Conservation (phyloP, 805 yeast genomes). For the Lipomyces orientalis region DNA sequence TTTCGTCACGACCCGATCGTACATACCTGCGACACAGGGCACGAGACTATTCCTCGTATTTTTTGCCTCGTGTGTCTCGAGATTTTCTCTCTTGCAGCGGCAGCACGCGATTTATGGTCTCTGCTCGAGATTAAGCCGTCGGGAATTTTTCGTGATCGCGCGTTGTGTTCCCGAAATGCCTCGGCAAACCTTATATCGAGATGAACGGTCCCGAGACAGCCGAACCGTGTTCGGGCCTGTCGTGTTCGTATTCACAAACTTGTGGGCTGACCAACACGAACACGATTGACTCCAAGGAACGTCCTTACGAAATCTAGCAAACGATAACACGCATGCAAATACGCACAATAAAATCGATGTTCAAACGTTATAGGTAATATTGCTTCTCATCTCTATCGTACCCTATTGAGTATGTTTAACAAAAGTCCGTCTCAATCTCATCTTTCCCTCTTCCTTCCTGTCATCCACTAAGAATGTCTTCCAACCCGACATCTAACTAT, state of each 20-base stretch:
- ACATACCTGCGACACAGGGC: background rate
- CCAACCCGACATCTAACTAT: background rate
- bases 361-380: background rate
- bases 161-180: too few relatives aligned
- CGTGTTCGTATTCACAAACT: too few relatives aligned
- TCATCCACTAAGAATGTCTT: background rate
- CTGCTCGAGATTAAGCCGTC: too few relatives aligned
- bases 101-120: too few relatives aligned
- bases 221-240: too few relatives aligned
- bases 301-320: too few relatives aligned
- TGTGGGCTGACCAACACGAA: too few relatives aligned
- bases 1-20: background rate
- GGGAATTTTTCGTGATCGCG: too few relatives aligned
- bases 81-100: background rate
- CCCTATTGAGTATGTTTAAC: background rate
- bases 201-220: too few relatives aligned
- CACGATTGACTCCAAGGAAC: too few relatives aligned
- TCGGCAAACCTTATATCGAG: background rate
- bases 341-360: too few relatives aligned
- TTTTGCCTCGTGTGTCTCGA: background rate
- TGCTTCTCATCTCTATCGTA: background rate
- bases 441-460: background rate
- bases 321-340: too few relatives aligned
- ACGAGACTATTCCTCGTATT: background rate
- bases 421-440: background rate